Percentiles rank a stretch among this genome's conserved stretches.
These are phyloP conservation scores for Hypoxylon sp. DNA, from an alignment of 2,329 filamentous ascomycete genomes.

Conservation along the genomic window DNA sequence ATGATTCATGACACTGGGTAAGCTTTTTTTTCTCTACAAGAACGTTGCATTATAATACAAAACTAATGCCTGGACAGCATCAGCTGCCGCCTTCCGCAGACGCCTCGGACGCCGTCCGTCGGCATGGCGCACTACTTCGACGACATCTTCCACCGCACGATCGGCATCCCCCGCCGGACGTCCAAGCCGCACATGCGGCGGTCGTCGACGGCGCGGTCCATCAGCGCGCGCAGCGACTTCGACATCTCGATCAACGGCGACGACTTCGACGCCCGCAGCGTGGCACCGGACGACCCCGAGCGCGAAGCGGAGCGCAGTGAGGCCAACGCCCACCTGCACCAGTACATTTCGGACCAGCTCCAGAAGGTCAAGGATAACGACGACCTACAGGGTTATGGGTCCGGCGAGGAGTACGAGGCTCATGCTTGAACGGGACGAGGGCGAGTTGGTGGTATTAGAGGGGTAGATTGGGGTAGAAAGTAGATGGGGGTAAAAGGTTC, in stretches of 20 bases:
- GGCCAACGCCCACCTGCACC: constrained; percentile 78
- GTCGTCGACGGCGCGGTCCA: constrained; percentile 84
- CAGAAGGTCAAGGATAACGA: constrained; percentile 74
- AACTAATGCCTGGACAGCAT: constrained; percentile 69
- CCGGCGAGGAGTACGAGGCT: constrained; percentile 53
- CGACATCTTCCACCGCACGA: constrained; percentile 78
- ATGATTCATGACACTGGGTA: constrained; percentile 98
- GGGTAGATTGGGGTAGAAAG: not conserved
- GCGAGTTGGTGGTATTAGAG: not conserved
- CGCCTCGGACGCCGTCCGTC: constrained; percentile 85
- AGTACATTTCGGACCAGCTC: constrained; percentile 85
- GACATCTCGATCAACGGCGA: constrained; percentile 62
- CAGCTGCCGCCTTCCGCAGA: constrained; percentile 91
- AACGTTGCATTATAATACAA: not conserved
- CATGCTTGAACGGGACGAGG: constrained; percentile 33
- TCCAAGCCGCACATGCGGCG: constrained; percentile 72
- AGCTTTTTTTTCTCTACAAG: constrained; percentile 52
- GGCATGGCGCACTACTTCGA: constrained; percentile 96
- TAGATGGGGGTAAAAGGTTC: not conserved
- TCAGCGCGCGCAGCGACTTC: constrained; percentile 86
- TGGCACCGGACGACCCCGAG: constrained; percentile 66
- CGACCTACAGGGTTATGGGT: constrained; percentile 43
- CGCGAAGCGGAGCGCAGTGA: constrained; percentile 62
- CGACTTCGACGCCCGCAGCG: constrained; percentile 59
- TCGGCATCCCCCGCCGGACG: constrained; percentile 55